A percentile compares a stretch with the other conserved stretches of the same genome.
Evolutionary conservation across 2,329 filamentous ascomycete genomes (phyloP).

Genomic region (Aspergillus proliferans): DNA sequence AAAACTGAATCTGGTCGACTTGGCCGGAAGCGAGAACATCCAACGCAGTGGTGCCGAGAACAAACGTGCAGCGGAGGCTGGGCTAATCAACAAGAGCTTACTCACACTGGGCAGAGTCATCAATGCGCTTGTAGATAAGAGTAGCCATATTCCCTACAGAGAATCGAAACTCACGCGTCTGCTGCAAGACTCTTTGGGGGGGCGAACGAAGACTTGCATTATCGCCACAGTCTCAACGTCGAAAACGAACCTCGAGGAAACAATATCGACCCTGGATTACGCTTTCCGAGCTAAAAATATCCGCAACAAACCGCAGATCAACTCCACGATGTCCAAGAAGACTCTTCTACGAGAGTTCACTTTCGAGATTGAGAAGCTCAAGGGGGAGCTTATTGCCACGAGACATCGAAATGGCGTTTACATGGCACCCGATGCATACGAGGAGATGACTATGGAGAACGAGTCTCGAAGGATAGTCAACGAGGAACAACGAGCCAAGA

Average conservation of each 20-base stretch:
- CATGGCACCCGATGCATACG: conserved; percentile 78
- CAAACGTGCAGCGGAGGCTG: conserved; percentile 91
- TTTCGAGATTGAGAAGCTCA: conserved; percentile 85
- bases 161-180: conserved; percentile 95
- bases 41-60: conserved; percentile 95
- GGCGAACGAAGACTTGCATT: conserved; percentile 95
- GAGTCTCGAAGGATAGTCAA: conserved; percentile 86
- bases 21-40: conserved; percentile 97
- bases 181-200: conserved; percentile 92
- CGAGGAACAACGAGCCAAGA: conserved; percentile 86
- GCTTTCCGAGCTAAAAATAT: conserved; percentile 98
- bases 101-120: conserved; percentile 93
- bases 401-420: conserved; percentile 93
- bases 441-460: conserved; percentile 85
- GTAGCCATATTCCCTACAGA: conserved; percentile 79
- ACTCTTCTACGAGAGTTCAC: conserved; percentile 87
- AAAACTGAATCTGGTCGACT: conserved; percentile 92
- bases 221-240: conserved; percentile 94
- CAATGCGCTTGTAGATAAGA: conserved; percentile 88
- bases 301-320: conserved; percentile 93
- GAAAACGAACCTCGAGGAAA: conserved; percentile 93
- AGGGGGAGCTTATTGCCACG: conserved; percentile 87
- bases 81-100: conserved; percentile 95
- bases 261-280: conserved; percentile 95
- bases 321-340: conserved; percentile 87